Evolutionary conservation across 2,329 filamentous ascomycete species (phyloP).

Genomic region (Pezicula carpinea): DNA sequence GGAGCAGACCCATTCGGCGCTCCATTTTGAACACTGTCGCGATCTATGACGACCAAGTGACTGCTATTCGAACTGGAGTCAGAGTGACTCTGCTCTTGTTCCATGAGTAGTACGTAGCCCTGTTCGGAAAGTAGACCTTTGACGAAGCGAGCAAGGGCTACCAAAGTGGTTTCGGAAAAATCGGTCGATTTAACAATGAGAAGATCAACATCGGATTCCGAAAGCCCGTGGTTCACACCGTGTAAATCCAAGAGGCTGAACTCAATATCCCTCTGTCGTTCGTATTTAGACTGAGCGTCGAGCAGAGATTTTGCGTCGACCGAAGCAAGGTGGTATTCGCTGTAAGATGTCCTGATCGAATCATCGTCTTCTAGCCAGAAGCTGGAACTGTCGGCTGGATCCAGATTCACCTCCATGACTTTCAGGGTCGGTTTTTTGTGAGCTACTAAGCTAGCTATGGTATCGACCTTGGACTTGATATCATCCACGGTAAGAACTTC

Average conservation of each 20-base stretch:
- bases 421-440: conserved; percentile 31
- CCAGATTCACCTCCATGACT: conserved; percentile 30
- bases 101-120: background rate
- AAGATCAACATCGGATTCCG: conserved; percentile 6
- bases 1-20: no score
- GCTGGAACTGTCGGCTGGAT: conserved; percentile 15
- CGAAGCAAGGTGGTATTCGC: conserved; percentile 10
- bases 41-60: background rate
- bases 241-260: conserved; percentile 4
- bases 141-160: background rate
- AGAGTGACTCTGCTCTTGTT: background rate
- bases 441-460: conserved; percentile 30
- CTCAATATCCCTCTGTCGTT: background rate
- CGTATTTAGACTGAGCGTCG: conserved; percentile 6
- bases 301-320: conserved; percentile 9
- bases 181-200: conserved; percentile 6
- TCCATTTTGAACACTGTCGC: background rate
- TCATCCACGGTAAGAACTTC: background rate
- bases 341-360: conserved; percentile 9
- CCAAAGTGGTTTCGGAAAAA: background rate
- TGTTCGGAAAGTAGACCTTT: conserved; percentile 3
- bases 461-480: background rate
- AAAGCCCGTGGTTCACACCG: background rate
- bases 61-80: background rate
- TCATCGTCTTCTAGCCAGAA: conserved; percentile 27